phyloP scores from a whole-genome alignment of 2,329 filamentous ascomycete genomes.

The Colletotrichum sp. region DNA sequence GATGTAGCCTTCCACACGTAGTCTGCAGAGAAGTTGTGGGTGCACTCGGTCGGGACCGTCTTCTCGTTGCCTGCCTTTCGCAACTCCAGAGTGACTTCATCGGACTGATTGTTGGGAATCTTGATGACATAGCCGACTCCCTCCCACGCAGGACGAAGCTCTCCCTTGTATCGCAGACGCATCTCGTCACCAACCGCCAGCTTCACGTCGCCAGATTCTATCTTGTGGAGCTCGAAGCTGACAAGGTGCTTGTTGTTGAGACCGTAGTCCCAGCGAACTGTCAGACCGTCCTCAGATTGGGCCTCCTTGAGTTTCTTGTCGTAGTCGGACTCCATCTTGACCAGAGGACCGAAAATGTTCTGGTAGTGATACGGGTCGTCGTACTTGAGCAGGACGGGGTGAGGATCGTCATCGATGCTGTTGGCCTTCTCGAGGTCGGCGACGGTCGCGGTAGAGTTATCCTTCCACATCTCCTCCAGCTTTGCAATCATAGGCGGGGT shows the following conservation, averaged over 20 bases:
- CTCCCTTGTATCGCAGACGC: conserved; percentile 95
- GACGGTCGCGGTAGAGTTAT: conserved; percentile 86
- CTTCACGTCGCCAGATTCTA: conserved; percentile 97
- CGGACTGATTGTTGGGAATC: conserved; percentile 98
- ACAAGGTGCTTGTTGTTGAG: conserved; percentile 97
- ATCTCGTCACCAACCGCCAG: conserved; percentile 98
- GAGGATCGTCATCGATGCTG: conserved; percentile 92
- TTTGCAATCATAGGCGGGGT: conserved; percentile 95
- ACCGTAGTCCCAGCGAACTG: conserved; percentile 93
- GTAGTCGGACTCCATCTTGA: conserved; percentile 99
- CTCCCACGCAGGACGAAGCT: conserved; percentile 91
- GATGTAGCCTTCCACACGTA: conserved; percentile 99
- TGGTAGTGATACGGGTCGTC: conserved; percentile 99
- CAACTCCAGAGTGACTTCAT: conserved; percentile 94
- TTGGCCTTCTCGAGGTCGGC: conserved; percentile 90
- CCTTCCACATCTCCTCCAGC: conserved; percentile 98
- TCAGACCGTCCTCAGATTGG: conserved; percentile 93
- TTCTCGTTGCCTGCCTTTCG: conserved; percentile 96
- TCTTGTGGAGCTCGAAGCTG: conserved; percentile 94
- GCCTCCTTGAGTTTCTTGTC: conserved; percentile 99
- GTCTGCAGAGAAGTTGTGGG: conserved; percentile 96
- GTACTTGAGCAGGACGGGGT: conserved; percentile 90
- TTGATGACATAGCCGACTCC: conserved; percentile 99
- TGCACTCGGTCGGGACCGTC: conserved; percentile 92
- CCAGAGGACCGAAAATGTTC: conserved; percentile 95